Evolutionary conservation across 2,329 filamentous ascomycete species (phyloP).

Genomic region (Talaromyces sp.): DNA sequence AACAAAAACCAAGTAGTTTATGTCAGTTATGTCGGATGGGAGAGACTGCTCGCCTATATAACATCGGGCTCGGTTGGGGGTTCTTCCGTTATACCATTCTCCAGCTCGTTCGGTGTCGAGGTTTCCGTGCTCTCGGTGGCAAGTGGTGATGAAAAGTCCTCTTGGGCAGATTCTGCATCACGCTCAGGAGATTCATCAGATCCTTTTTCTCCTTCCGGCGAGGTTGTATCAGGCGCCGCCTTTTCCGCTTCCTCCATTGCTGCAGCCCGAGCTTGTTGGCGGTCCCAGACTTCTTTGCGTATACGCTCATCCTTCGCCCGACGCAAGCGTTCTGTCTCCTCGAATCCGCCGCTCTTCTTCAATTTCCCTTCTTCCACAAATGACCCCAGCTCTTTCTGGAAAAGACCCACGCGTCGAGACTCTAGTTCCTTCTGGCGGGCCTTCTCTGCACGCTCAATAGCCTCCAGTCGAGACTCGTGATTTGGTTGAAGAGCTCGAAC

Average conservation of each 20-base stretch:
- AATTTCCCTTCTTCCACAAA: constrained; percentile 89
- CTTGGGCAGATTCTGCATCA: constrained; percentile 9
- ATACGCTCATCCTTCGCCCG: constrained; percentile 83
- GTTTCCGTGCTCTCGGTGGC: constrained; percentile 13
- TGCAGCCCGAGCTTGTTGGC: constrained; percentile 49
- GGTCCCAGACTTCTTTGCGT: constrained; percentile 67
- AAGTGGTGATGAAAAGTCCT: neutral
- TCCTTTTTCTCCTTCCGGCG: constrained; percentile 13
- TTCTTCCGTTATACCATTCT: constrained; percentile 17
- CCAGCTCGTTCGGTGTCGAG: constrained; percentile 6
- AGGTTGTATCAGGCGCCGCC: constrained; percentile 26
- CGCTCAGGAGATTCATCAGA: constrained; percentile 19
- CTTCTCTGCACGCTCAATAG: constrained; percentile 95
- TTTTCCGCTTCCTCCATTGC: constrained; percentile 44
- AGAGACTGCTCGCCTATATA: constrained; percentile 11
- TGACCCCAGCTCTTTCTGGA: constrained; percentile 76
- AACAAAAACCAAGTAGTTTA: neutral
- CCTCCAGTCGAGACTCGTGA: constrained; percentile 87
- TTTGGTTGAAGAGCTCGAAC: constrained; percentile 91
- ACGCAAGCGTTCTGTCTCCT: constrained; percentile 83
- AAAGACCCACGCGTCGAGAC: constrained; percentile 66
- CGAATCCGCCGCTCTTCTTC: constrained; percentile 93
- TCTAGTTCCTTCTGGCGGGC: constrained; percentile 84
- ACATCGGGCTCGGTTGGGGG: constrained; percentile 8
- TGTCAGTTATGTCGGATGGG: neutral